Evolutionary conservation across 768 basidiomycete species (phyloP).

Genomic region (Mycena olivaceomarginata): DNA sequence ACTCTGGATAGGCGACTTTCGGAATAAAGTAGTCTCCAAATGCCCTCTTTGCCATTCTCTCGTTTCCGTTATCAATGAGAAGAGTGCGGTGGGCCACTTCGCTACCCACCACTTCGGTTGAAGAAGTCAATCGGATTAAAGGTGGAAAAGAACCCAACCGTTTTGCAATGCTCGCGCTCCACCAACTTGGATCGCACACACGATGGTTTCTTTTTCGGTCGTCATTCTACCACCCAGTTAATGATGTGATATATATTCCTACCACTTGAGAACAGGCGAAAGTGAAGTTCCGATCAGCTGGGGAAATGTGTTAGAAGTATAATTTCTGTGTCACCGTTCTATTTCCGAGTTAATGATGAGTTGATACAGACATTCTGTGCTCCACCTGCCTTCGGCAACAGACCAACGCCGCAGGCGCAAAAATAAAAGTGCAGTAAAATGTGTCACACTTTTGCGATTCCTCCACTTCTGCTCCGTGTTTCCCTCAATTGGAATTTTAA

Average conservation of each 20-base stretch:
- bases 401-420: conserved; percentile 18
- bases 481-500: conserved; percentile 21
- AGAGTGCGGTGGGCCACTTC: no score
- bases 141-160: no score
- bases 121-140: no score
- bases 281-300: no score
- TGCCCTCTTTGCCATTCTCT: neutral
- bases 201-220: conserved; percentile 11
- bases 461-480: conserved; percentile 22
- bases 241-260: no score
- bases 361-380: conserved; percentile 15
- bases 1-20: neutral
- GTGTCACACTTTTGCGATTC: conserved; percentile 15
- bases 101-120: no score
- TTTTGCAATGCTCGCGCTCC: conserved; percentile 15
- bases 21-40: neutral
- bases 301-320: neutral
- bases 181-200: conserved; percentile 7
- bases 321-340: neutral
- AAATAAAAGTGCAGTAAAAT: conserved; percentile 14
- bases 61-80: neutral
- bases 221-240: conserved; percentile 1
- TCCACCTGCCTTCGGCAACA: conserved; percentile 22
- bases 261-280: no score
- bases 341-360: conserved; percentile 19